These are phyloP conservation scores for Volvox reticuliferus DNA, from an alignment of 139 green algal genomes.

Conservation along the genomic window DNA sequence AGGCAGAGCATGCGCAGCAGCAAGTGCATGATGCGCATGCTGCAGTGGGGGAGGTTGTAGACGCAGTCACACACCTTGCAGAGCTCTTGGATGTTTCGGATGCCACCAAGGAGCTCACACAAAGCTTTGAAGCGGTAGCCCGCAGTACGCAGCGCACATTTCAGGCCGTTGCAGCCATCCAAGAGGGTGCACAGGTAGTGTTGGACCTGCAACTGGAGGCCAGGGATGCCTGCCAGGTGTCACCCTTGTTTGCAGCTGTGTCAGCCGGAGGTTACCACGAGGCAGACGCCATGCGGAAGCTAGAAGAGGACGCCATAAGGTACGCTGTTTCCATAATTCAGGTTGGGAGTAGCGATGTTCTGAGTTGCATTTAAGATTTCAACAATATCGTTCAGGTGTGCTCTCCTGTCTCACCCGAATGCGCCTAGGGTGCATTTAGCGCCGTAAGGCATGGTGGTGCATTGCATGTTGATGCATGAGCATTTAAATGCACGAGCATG, in stretches of 20 bases:
- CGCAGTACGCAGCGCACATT: neutral
- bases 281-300: neutral
- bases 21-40: neutral
- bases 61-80: neutral
- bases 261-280: neutral
- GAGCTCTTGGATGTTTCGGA: neutral
- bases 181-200: neutral
- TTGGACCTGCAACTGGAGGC: neutral
- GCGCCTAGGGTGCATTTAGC: too few relatives aligned
- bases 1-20: conserved; percentile 15
- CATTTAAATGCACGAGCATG: too few relatives aligned
- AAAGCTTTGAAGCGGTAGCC: conserved; percentile 22
- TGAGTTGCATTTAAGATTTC: too few relatives aligned
- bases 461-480: too few relatives aligned
- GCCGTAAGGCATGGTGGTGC: too few relatives aligned
- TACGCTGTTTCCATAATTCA: neutral
- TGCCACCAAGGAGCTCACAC: neutral
- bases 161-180: neutral
- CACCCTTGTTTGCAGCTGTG: neutral
- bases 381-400: too few relatives aligned
- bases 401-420: too few relatives aligned
- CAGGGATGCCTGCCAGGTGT: conserved; percentile 6
- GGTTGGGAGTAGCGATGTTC: too few relatives aligned
- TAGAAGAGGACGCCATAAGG: conserved; percentile 7
- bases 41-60: neutral